Conservation (phyloP, 2,329 filamentous ascomycete genomes). For the Lasiodiplodia gonubiensis region DNA sequence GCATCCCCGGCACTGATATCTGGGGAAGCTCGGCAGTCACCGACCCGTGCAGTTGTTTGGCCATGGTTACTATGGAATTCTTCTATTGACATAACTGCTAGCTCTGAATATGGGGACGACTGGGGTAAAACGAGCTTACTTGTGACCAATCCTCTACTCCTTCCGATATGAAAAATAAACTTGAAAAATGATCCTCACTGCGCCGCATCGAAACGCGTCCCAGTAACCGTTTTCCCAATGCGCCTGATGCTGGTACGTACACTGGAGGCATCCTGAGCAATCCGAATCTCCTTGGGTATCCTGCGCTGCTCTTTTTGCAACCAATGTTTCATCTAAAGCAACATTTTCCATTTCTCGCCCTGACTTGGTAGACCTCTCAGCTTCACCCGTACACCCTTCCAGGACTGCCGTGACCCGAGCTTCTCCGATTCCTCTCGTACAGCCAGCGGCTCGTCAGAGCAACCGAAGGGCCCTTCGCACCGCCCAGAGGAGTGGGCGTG, state of each 20-base stretch:
- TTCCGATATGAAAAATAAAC: neutral
- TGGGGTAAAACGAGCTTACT: neutral
- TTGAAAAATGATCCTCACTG: neutral
- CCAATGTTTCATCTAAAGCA: neutral
- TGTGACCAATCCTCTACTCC: neutral
- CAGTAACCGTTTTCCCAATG: conserved; percentile 9
- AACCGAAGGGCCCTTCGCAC: conserved; percentile 66
- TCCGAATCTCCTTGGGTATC: conserved; percentile 8
- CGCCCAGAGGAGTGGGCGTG: conserved; percentile 69
- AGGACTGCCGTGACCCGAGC: conserved; percentile 33
- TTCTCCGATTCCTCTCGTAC: conserved; percentile 77
- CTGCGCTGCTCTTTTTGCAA: neutral
- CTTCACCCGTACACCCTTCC: conserved; percentile 14
- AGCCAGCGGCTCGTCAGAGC: conserved; percentile 92
- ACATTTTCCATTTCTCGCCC: neutral
- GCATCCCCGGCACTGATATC: conserved; percentile 9
- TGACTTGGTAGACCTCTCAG: no score
- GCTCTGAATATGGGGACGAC: neutral
- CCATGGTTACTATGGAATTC: neutral
- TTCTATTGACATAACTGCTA: neutral
- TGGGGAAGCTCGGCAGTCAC: neutral
- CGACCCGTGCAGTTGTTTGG: neutral
- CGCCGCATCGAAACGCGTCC: conserved; percentile 4
- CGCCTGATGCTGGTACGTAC: conserved; percentile 14
- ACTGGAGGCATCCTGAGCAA: neutral